Evolutionary conservation across 2,329 filamentous ascomycete species (phyloP).

Genomic region (Cercospora sp.): DNA sequence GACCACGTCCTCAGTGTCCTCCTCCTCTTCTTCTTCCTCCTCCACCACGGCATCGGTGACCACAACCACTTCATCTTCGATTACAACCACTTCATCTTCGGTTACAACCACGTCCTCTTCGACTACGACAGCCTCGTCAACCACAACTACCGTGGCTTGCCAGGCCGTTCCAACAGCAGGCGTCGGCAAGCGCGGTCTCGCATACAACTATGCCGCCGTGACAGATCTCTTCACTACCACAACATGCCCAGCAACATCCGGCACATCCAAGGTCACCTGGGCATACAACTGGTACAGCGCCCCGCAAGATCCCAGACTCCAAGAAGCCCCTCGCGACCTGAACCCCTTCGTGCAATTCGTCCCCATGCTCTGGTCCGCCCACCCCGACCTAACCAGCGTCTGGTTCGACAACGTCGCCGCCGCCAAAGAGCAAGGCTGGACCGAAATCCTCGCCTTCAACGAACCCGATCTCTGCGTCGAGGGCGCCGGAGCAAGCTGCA

Average conservation of each 20-base stretch:
- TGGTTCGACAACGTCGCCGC: conserved; percentile 4
- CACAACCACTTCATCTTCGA: background rate
- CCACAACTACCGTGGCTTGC: background rate
- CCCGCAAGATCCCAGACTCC: background rate
- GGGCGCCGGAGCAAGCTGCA: background rate
- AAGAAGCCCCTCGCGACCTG: background rate
- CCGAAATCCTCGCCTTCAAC: conserved; percentile 1
- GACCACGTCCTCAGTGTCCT: background rate
- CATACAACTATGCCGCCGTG: background rate
- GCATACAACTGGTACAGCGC: conserved; percentile 1
- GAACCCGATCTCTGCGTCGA: background rate
- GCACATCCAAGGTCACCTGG: conserved; percentile 1
- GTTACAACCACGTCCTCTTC: background rate
- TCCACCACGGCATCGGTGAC: background rate
- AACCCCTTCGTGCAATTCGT: background rate
- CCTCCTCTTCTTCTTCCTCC: background rate
- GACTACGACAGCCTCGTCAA: background rate
- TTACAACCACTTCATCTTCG: background rate
- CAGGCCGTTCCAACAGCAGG: background rate
- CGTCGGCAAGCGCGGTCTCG: background rate
- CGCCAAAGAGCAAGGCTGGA: background rate
- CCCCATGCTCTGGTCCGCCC: conserved; percentile 3
- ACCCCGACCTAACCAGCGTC: background rate
- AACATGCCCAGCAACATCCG: background rate
- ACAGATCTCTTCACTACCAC: background rate